phyloP scores from a whole-genome alignment of 2,329 filamentous ascomycete species.

The Aspergillaceae sp. region DNA sequence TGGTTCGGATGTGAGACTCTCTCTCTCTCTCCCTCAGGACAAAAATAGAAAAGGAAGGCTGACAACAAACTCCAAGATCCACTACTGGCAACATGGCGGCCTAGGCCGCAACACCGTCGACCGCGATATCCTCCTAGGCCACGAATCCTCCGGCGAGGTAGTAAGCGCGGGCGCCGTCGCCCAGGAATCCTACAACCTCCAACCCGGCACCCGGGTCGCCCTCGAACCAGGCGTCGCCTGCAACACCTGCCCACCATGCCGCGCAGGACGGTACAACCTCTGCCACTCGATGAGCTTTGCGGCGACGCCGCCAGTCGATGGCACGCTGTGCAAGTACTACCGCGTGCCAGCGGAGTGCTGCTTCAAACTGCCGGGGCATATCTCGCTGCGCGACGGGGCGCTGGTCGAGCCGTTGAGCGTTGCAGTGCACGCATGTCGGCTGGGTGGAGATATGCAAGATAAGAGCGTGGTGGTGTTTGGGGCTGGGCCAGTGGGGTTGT shows the following conservation, averaged over 20 bases:
- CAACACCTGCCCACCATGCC: constrained; percentile 62
- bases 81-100: constrained; percentile 33
- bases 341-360: constrained; percentile 72
- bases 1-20: constrained; percentile 59
- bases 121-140: constrained; percentile 44
- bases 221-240: constrained; percentile 66
- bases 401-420: constrained; percentile 79
- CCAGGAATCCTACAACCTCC: constrained; percentile 42
- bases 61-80: constrained; percentile 16
- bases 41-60: not conserved
- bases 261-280: constrained; percentile 74
- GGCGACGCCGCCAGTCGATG: constrained; percentile 78
- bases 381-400: constrained; percentile 67
- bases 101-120: constrained; percentile 30
- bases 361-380: constrained; percentile 61
- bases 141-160: constrained; percentile 61
- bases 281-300: constrained; percentile 80
- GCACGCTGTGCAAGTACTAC: constrained; percentile 79
- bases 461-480: constrained; percentile 72
- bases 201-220: constrained; percentile 60
- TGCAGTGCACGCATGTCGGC: constrained; percentile 68
- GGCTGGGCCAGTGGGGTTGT: constrained; percentile 71
- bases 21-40: not conserved
- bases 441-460: constrained; percentile 63
- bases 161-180: constrained; percentile 48